phyloP scores from a whole-genome alignment of 2,329 filamentous ascomycete species.

The Trichoderma sp. region DNA sequence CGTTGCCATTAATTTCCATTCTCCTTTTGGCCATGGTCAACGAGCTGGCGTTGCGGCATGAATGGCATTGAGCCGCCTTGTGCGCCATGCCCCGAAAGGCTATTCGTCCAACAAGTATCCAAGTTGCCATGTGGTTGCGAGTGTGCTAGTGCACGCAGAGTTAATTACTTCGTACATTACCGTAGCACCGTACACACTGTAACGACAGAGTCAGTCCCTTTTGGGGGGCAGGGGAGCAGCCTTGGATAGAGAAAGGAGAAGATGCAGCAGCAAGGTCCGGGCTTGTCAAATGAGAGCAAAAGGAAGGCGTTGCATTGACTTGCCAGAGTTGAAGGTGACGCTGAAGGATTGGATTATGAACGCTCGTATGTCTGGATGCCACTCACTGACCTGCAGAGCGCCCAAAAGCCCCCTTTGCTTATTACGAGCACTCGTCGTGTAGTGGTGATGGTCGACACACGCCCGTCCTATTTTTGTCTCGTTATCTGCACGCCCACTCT shows the following conservation, averaged over 20 bases:
- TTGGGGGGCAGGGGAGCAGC: constrained; percentile 1
- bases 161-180: neutral
- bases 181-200: neutral
- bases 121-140: neutral
- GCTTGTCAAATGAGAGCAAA: neutral
- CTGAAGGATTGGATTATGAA: constrained; percentile 9
- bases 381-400: neutral
- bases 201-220: neutral
- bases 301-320: neutral
- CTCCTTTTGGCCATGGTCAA: neutral
- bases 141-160: neutral
- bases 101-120: neutral
- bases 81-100: neutral
- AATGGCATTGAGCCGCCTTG: neutral
- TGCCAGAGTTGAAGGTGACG: neutral
- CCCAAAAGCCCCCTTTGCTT: constrained; percentile 2
- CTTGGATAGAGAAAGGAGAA: neutral
- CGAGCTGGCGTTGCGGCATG: constrained; percentile 1
- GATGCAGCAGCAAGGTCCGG: neutral
- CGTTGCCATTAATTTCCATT: neutral
- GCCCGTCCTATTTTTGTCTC: constrained; percentile 18
- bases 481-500: constrained; percentile 9
- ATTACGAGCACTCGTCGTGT: neutral
- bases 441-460: neutral
- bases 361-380: neutral